A percentile compares a stretch with the other conserved stretches of the same genome.
These are phyloP conservation scores for Acephala macrosclerotiorum DNA, from an alignment of 2,329 filamentous ascomycete genomes.

Conservation along the genomic window DNA sequence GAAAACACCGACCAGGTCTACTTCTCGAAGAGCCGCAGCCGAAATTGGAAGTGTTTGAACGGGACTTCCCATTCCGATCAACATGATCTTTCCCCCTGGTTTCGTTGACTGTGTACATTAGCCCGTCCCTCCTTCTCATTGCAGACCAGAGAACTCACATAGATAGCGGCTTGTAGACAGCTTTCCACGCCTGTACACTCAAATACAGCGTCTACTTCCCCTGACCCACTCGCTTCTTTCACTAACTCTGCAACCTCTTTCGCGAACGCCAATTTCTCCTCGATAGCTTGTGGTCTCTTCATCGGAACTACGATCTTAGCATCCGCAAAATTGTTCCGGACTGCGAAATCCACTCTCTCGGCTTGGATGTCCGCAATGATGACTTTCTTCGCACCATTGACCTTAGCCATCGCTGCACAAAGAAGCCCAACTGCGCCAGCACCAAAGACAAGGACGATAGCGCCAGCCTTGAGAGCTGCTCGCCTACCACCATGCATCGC, in stretches of 20 bases:
- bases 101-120: slow-evolving; percentile 56
- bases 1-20: slow-evolving; percentile 79
- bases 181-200: slow-evolving; percentile 66
- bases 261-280: slow-evolving; percentile 46
- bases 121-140: neutral
- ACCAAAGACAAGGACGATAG: slow-evolving; percentile 87
- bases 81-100: slow-evolving; percentile 74
- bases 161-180: slow-evolving; percentile 64
- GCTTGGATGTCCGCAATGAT: slow-evolving; percentile 95
- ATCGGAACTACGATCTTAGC: slow-evolving; percentile 42
- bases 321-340: slow-evolving; percentile 43
- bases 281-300: slow-evolving; percentile 39
- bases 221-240: slow-evolving; percentile 62
- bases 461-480: slow-evolving; percentile 78
- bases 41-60: slow-evolving; percentile 78
- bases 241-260: slow-evolving; percentile 42
- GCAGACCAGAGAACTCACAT: slow-evolving; percentile 43
- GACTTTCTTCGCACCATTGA: slow-evolving; percentile 85
- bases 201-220: slow-evolving; percentile 71
- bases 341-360: slow-evolving; percentile 82
- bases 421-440: slow-evolving; percentile 89
- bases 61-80: slow-evolving; percentile 81
- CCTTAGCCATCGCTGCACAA: slow-evolving; percentile 50
- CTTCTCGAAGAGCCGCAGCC: slow-evolving; percentile 76
- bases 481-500: slow-evolving; percentile 88